Conservation (phyloP, 139 green algal species). For the Chlamydomonas urium region DNA sequence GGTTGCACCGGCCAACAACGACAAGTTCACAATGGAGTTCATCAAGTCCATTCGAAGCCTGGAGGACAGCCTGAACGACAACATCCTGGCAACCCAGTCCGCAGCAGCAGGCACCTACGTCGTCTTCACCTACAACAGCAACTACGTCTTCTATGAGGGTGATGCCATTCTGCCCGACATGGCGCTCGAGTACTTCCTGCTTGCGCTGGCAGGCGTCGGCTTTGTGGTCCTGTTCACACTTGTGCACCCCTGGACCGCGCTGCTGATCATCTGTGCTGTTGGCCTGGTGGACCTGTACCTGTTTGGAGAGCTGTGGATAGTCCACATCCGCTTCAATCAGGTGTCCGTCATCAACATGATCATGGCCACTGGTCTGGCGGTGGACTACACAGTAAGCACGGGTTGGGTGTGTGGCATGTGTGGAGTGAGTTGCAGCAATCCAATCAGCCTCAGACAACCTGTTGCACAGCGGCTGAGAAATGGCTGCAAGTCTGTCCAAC, state of each 20-base stretch:
- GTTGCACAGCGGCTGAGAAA: too few relatives aligned
- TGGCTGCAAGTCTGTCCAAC: too few relatives aligned
- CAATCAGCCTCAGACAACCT: too few relatives aligned
- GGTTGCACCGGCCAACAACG: slow-evolving; percentile 1
- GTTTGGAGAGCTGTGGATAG: slow-evolving; percentile 21
- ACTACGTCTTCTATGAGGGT: slow-evolving; percentile 13
- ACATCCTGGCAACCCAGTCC: slow-evolving; percentile 5
- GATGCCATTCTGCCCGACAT: slow-evolving; percentile 5
- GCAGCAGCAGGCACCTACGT: background rate
- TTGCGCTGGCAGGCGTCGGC: slow-evolving; percentile 12
- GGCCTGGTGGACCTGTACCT: slow-evolving; percentile 23
- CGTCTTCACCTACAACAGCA: slow-evolving; percentile 16
- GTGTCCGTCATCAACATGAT: slow-evolving; percentile 31
- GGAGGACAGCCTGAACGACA: slow-evolving; percentile 10
- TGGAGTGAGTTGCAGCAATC: too few relatives aligned
- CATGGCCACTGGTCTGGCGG: slow-evolving; percentile 27
- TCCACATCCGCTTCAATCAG: slow-evolving; percentile 27
- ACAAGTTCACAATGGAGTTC: slow-evolving; percentile 14
- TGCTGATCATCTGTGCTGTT: slow-evolving; percentile 15
- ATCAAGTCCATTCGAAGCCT: slow-evolving; percentile 4
- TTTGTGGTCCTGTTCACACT: slow-evolving; percentile 25
- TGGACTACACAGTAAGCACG: too few relatives aligned
- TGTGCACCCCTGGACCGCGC: slow-evolving; percentile 11
- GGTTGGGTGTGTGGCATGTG: too few relatives aligned
- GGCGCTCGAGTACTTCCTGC: slow-evolving; percentile 16